phyloP scores from a whole-genome alignment of 2,329 filamentous ascomycete genomes.

The Boeremia exigua region DNA sequence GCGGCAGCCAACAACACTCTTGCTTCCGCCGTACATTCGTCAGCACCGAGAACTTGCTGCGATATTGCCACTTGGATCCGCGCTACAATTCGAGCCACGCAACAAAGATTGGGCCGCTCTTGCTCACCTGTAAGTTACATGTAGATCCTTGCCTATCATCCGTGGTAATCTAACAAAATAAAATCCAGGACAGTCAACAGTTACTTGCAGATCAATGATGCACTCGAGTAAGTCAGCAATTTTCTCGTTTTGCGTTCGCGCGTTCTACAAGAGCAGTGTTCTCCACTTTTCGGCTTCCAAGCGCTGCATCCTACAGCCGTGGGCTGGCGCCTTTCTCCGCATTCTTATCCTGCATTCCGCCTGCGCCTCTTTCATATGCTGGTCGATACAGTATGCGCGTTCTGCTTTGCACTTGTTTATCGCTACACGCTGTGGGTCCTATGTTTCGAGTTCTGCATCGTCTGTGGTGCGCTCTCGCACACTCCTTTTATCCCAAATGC shows the following conservation, averaged over 20 bases:
- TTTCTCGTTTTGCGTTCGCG: conserved; percentile 26
- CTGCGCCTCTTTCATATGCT: conserved; percentile 37
- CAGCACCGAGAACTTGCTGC: conserved; percentile 20
- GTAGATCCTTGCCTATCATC: too few relatives aligned
- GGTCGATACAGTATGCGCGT: conserved; percentile 32
- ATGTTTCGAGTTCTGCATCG: conserved; percentile 31
- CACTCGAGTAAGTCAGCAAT: conserved; percentile 45
- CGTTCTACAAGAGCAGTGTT: conserved; percentile 34
- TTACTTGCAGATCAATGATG: conserved; percentile 37
- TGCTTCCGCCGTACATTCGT: conserved; percentile 24
- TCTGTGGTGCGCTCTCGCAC: conserved; percentile 46
- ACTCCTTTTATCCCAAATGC: conserved; percentile 40
- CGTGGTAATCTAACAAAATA: background rate
- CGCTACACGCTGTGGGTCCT: conserved; percentile 41
- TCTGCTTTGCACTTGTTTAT: conserved; percentile 28
- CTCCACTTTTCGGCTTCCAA: conserved; percentile 29
- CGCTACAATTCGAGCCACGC: conserved; percentile 14
- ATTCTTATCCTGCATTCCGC: conserved; percentile 46
- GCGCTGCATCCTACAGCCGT: conserved; percentile 37
- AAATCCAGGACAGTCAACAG: background rate
- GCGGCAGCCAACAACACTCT: conserved; percentile 11
- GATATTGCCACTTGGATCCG: conserved; percentile 16
- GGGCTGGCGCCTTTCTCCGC: conserved; percentile 47
- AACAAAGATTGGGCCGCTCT: conserved; percentile 21
- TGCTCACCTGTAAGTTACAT: conserved; percentile 33